Evolutionary conservation across 495 filamentous ascomycete species (phyloP).

Genomic region (Podospora fimiseda): DNA sequence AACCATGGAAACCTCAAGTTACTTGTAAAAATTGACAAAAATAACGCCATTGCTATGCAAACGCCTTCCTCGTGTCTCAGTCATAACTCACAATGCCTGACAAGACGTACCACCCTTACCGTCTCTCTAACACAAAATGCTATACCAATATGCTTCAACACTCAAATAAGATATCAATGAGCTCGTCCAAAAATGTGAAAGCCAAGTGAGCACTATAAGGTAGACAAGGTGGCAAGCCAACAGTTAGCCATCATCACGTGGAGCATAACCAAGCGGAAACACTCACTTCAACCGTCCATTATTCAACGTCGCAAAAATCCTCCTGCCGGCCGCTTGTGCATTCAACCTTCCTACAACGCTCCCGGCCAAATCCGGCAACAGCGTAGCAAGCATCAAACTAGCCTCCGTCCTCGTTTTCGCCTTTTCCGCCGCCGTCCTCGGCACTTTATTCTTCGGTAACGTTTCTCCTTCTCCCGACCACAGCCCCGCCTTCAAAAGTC

Average conservation of each 20-base stretch:
- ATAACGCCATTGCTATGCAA: slow-evolving; percentile 12
- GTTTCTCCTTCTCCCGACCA: slow-evolving; percentile 70
- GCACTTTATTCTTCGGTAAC: slow-evolving; percentile 41
- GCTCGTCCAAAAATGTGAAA: slow-evolving; percentile 74
- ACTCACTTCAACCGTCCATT: slow-evolving; percentile 66
- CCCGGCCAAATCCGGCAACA: slow-evolving; percentile 74
- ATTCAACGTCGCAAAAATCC: slow-evolving; percentile 77
- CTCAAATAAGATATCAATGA: slow-evolving; percentile 66
- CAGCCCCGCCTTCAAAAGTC: slow-evolving; percentile 61
- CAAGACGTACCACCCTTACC: not conserved
- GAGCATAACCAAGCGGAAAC: not conserved
- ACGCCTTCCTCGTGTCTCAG: too few species aligned
- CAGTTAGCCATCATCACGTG: not conserved
- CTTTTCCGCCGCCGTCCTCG: slow-evolving; percentile 60
- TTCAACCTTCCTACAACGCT: slow-evolving; percentile 81
- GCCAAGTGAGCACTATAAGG: slow-evolving; percentile 61
- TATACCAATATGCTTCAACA: slow-evolving; percentile 25
- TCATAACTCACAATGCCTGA: not conserved
- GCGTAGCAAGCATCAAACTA: slow-evolving; percentile 69
- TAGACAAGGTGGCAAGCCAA: not conserved
- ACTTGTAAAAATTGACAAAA: not conserved
- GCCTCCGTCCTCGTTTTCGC: slow-evolving; percentile 67
- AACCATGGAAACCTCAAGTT: too few species aligned
- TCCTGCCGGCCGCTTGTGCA: slow-evolving; percentile 73
- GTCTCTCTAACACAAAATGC: not conserved